Base-by-base conservation (phyloP, 2,329 filamentous ascomycete species). In the Zymoseptoria passerinii region DNA sequence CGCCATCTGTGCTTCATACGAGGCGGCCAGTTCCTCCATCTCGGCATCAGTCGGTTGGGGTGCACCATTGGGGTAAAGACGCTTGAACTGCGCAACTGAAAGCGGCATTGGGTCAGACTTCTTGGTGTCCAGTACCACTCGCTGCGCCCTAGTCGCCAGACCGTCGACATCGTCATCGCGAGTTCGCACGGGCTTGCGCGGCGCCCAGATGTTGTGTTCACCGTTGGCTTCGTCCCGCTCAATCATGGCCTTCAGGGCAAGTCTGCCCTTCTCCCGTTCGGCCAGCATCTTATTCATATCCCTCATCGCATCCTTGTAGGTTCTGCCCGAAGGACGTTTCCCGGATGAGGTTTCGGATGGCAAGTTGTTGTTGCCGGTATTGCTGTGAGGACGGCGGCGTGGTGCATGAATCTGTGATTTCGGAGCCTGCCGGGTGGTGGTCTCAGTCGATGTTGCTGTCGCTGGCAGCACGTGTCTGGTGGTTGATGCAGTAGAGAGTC, bases 141-240 rank as follows among this genome's bases (percentile, higher is more conserved):
- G 13, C 18, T 49, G n/a, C 52, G 27, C 52, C n/a, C 35, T 48
- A n/a, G 13, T 19, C 13, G 28, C 51, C 23, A 28, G 51, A 23
- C 4, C n/a, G 13, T 53, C 51, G 28, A 28, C 18, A 23, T 10
- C 19, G 8, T 28, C 28, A 29, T 53, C 23, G 51, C 23, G 20
- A 35, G 4, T 28, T 53, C 23, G 50, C 13, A 9, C 44, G 35
- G 52, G 52, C 49, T 57, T 60, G 50, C 60, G 60, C 9, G 60
- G 55, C 48, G 58, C 53, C 28, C 58, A 51, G 29, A 52, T 59
- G 16, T 60, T 48, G 10, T 60, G 52, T 18, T 59, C 19, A 9
- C 52, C 50, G 29, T 58, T 61, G 35, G 63, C 53, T 52, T 63
- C 54, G 16, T 55, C 23, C 9, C 54, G 50, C 54, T 63, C 61